Base-by-base conservation (phyloP, 2,329 filamentous ascomycete genomes). In the Phyllosticta citribraziliensis region DNA sequence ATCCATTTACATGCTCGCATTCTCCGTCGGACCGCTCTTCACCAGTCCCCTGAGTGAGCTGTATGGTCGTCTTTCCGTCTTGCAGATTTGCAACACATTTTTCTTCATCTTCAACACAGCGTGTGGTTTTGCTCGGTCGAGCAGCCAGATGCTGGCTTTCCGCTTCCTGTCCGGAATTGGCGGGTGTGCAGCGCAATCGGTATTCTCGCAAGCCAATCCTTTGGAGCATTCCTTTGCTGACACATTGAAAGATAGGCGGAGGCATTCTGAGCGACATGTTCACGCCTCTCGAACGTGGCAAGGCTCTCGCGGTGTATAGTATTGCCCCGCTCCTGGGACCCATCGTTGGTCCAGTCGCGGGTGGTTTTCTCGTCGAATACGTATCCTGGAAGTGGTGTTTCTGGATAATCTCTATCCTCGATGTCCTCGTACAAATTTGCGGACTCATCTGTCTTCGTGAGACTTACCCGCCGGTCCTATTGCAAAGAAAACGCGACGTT, bases 381-480 rank as follows among this genome's bases (percentile, higher is more conserved):
- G 89, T 86, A 2, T 80, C 83, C 0, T 83, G 83, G 88, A 81
- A 86, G 50, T 90, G 87, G 87, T 81, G 84, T 12, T 90, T 89
- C 74, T 88, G 82, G 74, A 78, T 82, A 0, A 86, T 84, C 1
- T 84, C 84, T 1, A 84, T 88, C 62, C 75, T 76, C 14, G 83
- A 84, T 63, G 84, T 79, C 2, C 64, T 82, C 20, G 80, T 89
- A 57, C 85, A 88, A 68, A 57, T 81, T 20, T 73, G 79, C 0
- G 86, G 86, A 3, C 72, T 88, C 51, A 80, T 85, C 68, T 80
- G 86, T 65, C 77, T 90, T 60, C 86, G 76, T 0, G 78, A 80
- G 65, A 79, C 78, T 8, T 80, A 77, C 64, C 75, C 71, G 0
- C 77, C 78, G 0, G 66, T 76, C 0, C 71, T 80, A 12, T 66